Evolutionary conservation across 306 rosid species (phyloP).

Genomic region (Dalbergia oliveri): DNA sequence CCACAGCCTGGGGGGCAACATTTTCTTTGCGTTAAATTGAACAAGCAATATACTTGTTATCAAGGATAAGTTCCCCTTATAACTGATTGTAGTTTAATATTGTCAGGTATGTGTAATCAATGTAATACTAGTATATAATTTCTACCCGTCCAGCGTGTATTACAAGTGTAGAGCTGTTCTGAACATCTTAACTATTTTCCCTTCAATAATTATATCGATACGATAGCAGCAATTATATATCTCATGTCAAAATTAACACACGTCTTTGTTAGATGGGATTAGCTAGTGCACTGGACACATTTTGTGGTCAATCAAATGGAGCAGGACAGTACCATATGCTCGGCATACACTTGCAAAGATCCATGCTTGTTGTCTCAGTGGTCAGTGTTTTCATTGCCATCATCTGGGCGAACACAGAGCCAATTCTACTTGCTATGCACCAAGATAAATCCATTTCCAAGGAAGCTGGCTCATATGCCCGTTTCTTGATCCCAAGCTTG

Average conservation of each 20-base stretch:
- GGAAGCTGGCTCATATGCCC: constrained; percentile 72
- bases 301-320: constrained; percentile 71
- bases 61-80: too few species aligned
- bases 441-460: constrained; percentile 48
- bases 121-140: background rate
- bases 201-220: background rate
- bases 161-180: background rate
- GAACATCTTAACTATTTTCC: background rate
- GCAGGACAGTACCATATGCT: constrained; percentile 70
- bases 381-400: constrained; percentile 56
- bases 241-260: background rate
- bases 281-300: constrained; percentile 68
- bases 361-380: constrained; percentile 55
- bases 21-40: constrained; percentile 5
- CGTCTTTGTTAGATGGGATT: constrained; percentile 56
- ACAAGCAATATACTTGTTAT: background rate
- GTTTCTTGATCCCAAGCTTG: constrained; percentile 66
- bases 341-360: constrained; percentile 73
- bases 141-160: too few species aligned
- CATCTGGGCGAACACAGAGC: constrained; percentile 62
- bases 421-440: constrained; percentile 37
- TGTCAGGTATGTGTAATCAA: background rate
- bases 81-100: too few species aligned
- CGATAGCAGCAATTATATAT: background rate
- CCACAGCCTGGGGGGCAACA: background rate